These are phyloP conservation scores for Thuidium tamariscinum DNA, from an alignment of 225 moss, liverwort and hornwort species.

Conservation along the genomic window DNA sequence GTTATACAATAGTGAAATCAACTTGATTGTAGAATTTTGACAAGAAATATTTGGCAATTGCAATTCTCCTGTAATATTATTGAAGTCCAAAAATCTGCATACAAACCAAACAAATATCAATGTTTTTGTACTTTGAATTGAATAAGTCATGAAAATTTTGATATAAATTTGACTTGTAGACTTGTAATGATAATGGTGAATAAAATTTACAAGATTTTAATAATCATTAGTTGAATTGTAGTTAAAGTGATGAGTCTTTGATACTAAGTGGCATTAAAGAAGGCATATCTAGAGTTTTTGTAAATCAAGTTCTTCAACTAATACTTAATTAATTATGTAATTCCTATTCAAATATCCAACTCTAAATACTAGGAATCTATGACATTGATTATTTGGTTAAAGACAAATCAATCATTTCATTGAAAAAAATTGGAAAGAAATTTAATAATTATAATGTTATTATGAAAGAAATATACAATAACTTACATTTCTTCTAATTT, in stretches of 20 bases:
- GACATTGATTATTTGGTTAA: too few relatives aligned
- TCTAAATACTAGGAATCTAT: too few relatives aligned
- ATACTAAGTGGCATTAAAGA: too few relatives aligned
- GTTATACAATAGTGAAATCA: background rate
- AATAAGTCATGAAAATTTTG: background rate
- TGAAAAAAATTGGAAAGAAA: accelerated
- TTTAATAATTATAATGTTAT: background rate
- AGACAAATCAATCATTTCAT: too few relatives aligned
- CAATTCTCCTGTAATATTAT: background rate
- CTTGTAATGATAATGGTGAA: too few relatives aligned
- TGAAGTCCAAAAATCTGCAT: background rate
- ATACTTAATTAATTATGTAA: too few relatives aligned
- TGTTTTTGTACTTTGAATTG: background rate
- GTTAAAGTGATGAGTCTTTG: too few relatives aligned
- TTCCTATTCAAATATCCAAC: too few relatives aligned
- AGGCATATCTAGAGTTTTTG: too few relatives aligned
- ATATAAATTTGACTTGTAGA: background rate
- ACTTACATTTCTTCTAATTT: background rate
- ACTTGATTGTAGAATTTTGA: background rate
- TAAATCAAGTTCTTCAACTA: too few relatives aligned
- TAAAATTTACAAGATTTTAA: too few relatives aligned
- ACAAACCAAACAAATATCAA: background rate
- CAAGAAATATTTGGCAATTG: background rate
- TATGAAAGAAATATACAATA: background rate
- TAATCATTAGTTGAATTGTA: too few relatives aligned